These are phyloP conservation scores for Kodamaea sp. DNA, from an alignment of 1,139 yeast genomes.

Conservation along the genomic window DNA sequence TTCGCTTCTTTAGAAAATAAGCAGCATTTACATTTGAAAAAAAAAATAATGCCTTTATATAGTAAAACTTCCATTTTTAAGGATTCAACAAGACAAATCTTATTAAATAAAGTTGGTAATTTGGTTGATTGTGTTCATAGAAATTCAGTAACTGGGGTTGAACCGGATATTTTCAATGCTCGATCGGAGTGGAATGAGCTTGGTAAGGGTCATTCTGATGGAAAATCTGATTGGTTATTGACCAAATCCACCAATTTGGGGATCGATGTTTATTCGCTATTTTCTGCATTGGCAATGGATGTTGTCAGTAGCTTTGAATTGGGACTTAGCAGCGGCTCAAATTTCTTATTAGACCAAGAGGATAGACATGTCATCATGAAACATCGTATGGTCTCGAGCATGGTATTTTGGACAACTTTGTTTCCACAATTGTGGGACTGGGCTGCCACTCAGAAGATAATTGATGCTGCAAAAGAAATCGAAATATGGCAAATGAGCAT, in stretches of 20 bases:
- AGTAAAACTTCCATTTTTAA: constrained; percentile 43
- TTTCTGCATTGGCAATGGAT: constrained; percentile 72
- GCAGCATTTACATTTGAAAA: constrained; percentile 49
- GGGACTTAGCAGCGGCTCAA: constrained; percentile 47
- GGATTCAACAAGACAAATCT: constrained; percentile 25
- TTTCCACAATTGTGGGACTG: constrained; percentile 52
- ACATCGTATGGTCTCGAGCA: constrained; percentile 56
- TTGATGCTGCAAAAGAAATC: constrained; percentile 36
- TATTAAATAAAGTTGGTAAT: constrained; percentile 24
- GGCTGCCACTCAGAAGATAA: constrained; percentile 43
- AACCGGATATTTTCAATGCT: constrained; percentile 36
- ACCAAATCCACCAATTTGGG: constrained; percentile 25
- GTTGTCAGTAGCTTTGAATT: constrained; percentile 61
- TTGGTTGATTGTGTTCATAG: constrained; percentile 25
- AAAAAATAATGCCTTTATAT: constrained; percentile 45
- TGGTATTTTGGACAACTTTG: constrained; percentile 67
- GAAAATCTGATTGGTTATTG: constrained; percentile 27
- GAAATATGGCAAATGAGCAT: constrained; percentile 50
- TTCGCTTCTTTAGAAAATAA: constrained; percentile 53
- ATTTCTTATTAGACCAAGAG: constrained; percentile 34
- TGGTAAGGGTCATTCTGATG: constrained; percentile 30
- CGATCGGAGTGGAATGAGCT: constrained; percentile 29
- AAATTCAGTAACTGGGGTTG: constrained; percentile 31
- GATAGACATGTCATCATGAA: constrained; percentile 42
- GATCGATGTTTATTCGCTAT: constrained; percentile 57